Percentiles rank a stretch among this genome's conserved stretches.
These are phyloP conservation scores for Plasmodium gonderi DNA, from an alignment of 169 alveolate species.

Conservation along the genomic window DNA sequence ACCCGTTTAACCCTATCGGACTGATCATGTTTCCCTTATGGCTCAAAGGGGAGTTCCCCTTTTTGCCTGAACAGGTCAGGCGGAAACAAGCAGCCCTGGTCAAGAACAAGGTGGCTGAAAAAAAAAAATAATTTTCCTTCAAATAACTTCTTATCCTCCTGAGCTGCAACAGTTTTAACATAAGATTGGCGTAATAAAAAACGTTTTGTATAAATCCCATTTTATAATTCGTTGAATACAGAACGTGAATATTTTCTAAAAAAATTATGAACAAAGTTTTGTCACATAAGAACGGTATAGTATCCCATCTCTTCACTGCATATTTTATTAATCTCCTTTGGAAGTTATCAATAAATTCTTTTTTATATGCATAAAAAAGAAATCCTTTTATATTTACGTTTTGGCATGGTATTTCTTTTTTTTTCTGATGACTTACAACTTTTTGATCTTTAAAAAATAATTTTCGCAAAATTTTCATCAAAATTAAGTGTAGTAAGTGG, in stretches of 20 bases:
- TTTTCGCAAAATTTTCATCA: neutral
- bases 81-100: constrained; percentile 24
- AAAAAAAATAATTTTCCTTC: constrained; percentile 28
- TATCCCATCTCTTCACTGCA: neutral
- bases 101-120: constrained; percentile 2
- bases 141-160: constrained; percentile 5
- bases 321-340: neutral
- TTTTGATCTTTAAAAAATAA: neutral
- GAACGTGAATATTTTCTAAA: constrained; percentile 30
- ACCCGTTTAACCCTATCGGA: neutral
- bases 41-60: neutral
- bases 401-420: neutral
- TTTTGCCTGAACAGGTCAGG: neutral
- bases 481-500: constrained; percentile 13
- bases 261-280: neutral
- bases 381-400: neutral
- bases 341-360: neutral
- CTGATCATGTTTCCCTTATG: neutral
- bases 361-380: neutral
- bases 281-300: constrained; percentile 17
- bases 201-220: neutral
- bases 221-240: constrained; percentile 26
- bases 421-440: neutral
- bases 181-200: constrained; percentile 12
- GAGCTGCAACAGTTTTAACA: constrained; percentile 2